A percentile compares a stretch with the other conserved stretches of the same genome.
Conservation (phyloP, 2,329 filamentous ascomycete genomes). For the Ophiostoma sp. region DNA sequence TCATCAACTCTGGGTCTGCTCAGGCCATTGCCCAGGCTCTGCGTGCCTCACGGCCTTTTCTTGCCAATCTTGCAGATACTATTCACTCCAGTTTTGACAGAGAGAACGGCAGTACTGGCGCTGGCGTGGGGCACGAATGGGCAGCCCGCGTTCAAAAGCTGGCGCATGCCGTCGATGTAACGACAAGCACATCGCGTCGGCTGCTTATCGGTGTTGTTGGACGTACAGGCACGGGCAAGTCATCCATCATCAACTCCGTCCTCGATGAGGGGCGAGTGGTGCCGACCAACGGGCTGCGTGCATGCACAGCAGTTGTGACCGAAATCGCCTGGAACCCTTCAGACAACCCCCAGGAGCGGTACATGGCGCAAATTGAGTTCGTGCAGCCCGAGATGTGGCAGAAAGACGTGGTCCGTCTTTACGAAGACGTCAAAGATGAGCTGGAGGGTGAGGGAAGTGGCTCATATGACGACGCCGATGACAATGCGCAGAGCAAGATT, state of each 20-base stretch:
- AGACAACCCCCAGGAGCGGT: not conserved
- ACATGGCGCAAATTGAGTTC: not conserved
- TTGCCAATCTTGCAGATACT: not conserved
- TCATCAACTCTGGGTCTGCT: not conserved
- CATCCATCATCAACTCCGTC: not conserved
- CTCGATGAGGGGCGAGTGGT: not conserved
- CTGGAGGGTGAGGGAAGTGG: not conserved
- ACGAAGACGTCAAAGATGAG: not conserved
- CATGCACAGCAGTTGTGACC: not conserved
- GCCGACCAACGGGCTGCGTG: not conserved
- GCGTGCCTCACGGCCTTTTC: not conserved
- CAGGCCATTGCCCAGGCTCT: not conserved
- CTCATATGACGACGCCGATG: not conserved
- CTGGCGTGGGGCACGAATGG: not conserved
- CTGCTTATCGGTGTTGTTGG: not conserved
- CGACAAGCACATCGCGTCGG: not conserved
- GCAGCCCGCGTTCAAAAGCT: not conserved
- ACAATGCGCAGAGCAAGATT: not conserved
- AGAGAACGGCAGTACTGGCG: not conserved
- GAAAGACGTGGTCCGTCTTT: not conserved
- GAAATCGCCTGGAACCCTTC: not conserved
- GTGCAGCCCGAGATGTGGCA: not conserved
- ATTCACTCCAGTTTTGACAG: not conserved
- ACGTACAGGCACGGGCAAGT: not conserved
- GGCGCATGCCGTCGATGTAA: not conserved